Conservation (phyloP, 352 stramenopile species). For the Phytophthora multivora region DNA sequence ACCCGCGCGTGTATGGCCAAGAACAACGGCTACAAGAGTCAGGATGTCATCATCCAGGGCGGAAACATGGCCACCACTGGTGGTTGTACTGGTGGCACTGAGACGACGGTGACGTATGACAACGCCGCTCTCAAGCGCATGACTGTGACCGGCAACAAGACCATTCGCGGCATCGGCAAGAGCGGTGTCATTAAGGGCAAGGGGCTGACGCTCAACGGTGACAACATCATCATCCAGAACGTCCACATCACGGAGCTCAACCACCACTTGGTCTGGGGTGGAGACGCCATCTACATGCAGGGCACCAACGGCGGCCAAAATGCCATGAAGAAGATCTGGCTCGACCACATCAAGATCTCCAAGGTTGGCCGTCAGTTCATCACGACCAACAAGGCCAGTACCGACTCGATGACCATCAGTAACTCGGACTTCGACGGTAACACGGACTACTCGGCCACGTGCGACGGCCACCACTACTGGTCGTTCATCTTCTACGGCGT, state of each 20-base stretch:
- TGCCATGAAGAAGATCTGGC: conserved; percentile 36
- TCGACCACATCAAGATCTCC: conserved; percentile 46
- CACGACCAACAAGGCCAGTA: conserved; percentile 35
- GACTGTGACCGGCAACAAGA: conserved; percentile 44
- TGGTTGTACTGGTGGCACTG: conserved; percentile 40
- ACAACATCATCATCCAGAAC: conserved; percentile 48
- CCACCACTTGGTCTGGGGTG: conserved; percentile 44
- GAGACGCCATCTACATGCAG: conserved; percentile 42
- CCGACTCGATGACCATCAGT: conserved; percentile 49
- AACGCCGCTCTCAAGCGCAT: conserved; percentile 32
- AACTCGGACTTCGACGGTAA: conserved; percentile 30
- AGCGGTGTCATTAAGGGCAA: conserved; percentile 49
- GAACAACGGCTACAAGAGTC: conserved; percentile 48
- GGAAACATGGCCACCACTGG: conserved; percentile 49
- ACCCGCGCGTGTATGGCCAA: conserved; percentile 43
- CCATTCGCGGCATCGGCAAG: conserved; percentile 41
- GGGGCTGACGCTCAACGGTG: conserved; percentile 32
- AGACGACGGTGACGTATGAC: conserved; percentile 28
- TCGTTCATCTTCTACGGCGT: conserved; percentile 46
- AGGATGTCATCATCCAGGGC: conserved; percentile 47
- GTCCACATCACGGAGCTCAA: conserved; percentile 49
- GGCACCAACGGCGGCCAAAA: conserved; percentile 16
- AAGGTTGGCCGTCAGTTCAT: conserved; percentile 44
- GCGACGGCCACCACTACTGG: conserved; percentile 61
- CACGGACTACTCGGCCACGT: conserved; percentile 47